Evolutionary conservation across 2,329 filamentous ascomycete species (phyloP).

Genomic region (Colletotrichum brevisporum): DNA sequence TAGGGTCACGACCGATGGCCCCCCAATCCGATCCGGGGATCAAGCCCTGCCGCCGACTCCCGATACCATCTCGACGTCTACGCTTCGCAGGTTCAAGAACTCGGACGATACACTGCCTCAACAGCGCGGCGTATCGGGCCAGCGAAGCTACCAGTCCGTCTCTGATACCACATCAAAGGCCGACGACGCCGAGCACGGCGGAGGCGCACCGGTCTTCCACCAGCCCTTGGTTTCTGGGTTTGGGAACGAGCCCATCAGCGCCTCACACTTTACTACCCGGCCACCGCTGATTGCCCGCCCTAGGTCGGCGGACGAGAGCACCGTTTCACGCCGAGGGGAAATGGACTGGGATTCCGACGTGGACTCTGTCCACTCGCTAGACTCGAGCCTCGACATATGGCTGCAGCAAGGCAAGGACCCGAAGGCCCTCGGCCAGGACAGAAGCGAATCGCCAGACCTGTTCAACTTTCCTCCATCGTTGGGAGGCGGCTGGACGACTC

Average conservation of each 20-base stretch:
- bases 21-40: constrained; percentile 56
- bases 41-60: constrained; percentile 69
- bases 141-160: constrained; percentile 50
- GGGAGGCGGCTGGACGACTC: constrained; percentile 61
- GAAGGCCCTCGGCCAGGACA: constrained; percentile 46
- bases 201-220: constrained; percentile 44
- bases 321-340: constrained; percentile 54
- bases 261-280: constrained; percentile 48
- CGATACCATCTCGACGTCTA: constrained; percentile 71
- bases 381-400: constrained; percentile 71
- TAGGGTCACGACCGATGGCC: constrained; percentile 64
- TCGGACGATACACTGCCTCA: constrained; percentile 64
- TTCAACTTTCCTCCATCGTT: constrained; percentile 64
- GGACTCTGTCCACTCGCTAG: constrained; percentile 58
- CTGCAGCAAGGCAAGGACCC: constrained; percentile 63
- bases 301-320: constrained; percentile 63
- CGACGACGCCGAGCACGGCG: constrained; percentile 36
- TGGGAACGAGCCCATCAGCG: constrained; percentile 42
- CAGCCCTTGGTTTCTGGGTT: constrained; percentile 51
- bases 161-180: constrained; percentile 46
- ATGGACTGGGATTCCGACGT: constrained; percentile 62
- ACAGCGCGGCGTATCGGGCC: constrained; percentile 46
- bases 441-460: constrained; percentile 63
- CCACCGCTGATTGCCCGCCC: constrained; percentile 56
- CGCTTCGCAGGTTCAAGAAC: constrained; percentile 63